phyloP scores from a whole-genome alignment of 116 monocot genomes.

The Iris pallida region DNA sequence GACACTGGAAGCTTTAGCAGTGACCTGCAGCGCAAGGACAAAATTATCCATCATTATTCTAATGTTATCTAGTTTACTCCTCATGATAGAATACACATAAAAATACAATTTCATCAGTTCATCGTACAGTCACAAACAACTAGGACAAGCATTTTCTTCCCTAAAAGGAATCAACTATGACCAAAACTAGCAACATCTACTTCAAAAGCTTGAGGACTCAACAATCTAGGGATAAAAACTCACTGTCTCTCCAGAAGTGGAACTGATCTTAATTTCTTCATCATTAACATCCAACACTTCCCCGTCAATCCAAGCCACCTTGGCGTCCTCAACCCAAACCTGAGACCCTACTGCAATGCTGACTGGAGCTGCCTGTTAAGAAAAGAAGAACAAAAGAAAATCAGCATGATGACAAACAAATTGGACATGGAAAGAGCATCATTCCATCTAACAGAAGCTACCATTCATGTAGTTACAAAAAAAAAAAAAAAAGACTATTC shows the following conservation, averaged over 20 bases:
- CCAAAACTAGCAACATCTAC: too few relatives aligned
- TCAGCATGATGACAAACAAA: not conserved
- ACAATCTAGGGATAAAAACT: constrained; percentile 7
- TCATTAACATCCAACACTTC: constrained; percentile 61
- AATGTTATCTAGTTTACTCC: too few relatives aligned
- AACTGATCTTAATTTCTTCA: constrained; percentile 52
- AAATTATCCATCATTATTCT: not conserved
- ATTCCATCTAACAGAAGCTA: not conserved
- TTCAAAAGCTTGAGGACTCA: not conserved
- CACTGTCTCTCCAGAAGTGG: constrained; percentile 61
- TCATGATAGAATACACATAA: too few relatives aligned
- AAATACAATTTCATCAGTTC: too few relatives aligned
- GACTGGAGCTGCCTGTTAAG: constrained; percentile 24
- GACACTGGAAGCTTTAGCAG: constrained; percentile 37
- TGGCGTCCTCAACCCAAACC: constrained; percentile 78
- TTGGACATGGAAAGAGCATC: not conserved
- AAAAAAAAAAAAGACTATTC: too few relatives aligned
- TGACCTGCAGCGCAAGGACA: constrained; percentile 35
- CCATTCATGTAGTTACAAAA: too few relatives aligned
- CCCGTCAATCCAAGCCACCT: constrained; percentile 76
- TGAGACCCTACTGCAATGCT: constrained; percentile 57
- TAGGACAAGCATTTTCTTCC: not conserved
- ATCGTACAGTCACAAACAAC: not conserved
- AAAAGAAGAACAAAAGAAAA: not conserved
- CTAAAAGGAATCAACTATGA: not conserved